These are phyloP conservation scores for Nicotiana sylvestris DNA, from an alignment of 257 asterid genomes.

Conservation along the genomic window DNA sequence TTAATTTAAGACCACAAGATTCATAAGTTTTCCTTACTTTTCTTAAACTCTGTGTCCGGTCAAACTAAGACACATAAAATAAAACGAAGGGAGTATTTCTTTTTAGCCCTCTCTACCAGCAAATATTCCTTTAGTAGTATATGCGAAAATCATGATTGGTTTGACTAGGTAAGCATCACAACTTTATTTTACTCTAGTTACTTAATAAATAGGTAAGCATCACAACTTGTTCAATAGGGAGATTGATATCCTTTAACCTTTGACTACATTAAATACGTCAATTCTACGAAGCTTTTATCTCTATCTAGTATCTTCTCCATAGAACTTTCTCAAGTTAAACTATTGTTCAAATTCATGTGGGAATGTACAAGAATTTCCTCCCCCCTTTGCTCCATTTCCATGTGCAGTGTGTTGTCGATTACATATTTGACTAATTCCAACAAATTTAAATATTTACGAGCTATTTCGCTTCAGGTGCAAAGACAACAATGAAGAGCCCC, in stretches of 20 bases:
- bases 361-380: not conserved
- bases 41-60: too few relatives aligned
- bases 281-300: not conserved
- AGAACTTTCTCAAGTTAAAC: not conserved
- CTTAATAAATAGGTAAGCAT: not conserved
- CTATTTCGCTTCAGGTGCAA: conserved; percentile 43
- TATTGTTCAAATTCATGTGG: not conserved
- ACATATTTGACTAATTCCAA: not conserved
- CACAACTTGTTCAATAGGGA: not conserved
- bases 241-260: not conserved
- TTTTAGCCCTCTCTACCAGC: not conserved
- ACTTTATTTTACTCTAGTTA: too few relatives aligned
- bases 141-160: not conserved
- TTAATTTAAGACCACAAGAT: too few relatives aligned
- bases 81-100: not conserved
- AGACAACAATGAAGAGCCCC: conserved; percentile 50
- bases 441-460: not conserved
- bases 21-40: too few relatives aligned
- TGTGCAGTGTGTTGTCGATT: not conserved
- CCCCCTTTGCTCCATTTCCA: not conserved
- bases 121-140: not conserved
- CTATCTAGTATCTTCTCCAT: not conserved
- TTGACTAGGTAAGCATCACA: not conserved
- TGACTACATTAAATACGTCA: not conserved
- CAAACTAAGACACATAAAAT: too few relatives aligned